phyloP scores from a whole-genome alignment of 257 asterid genomes.

The Voacanga thouarsii region DNA sequence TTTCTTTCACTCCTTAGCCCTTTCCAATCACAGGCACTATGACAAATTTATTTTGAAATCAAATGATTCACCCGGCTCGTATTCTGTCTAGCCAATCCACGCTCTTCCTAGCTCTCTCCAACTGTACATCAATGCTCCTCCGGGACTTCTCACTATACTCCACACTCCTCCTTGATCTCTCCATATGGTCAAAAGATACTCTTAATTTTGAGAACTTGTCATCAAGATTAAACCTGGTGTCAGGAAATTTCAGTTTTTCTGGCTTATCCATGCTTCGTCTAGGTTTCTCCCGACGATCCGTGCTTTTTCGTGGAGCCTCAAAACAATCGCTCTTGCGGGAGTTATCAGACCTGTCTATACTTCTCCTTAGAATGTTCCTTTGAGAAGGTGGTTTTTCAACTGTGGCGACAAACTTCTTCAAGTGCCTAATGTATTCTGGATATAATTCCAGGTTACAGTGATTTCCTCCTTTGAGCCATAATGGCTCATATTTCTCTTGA shows the following conservation, averaged over 20 bases:
- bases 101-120: conserved; percentile 51
- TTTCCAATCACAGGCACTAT: conserved; percentile 12
- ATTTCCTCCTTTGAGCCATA: conserved; percentile 59
- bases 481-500: conserved; percentile 51
- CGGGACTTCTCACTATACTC: conserved; percentile 48
- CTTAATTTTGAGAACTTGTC: conserved; percentile 44
- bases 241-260: conserved; percentile 31
- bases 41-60: conserved; percentile 7
- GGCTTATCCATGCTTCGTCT: conserved; percentile 46
- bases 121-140: conserved; percentile 46
- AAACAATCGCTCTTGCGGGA: conserved; percentile 40
- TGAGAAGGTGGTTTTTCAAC: conserved; percentile 46
- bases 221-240: conserved; percentile 34
- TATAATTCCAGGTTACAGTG: conserved; percentile 54
- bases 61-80: conserved; percentile 30
- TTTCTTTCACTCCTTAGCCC: not conserved
- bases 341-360: conserved; percentile 28
- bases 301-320: conserved; percentile 52
- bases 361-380: conserved; percentile 35
- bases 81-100: conserved; percentile 59
- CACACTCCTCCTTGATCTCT: conserved; percentile 51
- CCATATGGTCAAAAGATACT: conserved; percentile 39
- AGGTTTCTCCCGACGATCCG: conserved; percentile 50
- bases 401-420: conserved; percentile 47
- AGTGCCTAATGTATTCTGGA: conserved; percentile 58